Base-by-base conservation (phyloP, 805 yeast species). In the Kodamaea hsintzibuensis region DNA sequence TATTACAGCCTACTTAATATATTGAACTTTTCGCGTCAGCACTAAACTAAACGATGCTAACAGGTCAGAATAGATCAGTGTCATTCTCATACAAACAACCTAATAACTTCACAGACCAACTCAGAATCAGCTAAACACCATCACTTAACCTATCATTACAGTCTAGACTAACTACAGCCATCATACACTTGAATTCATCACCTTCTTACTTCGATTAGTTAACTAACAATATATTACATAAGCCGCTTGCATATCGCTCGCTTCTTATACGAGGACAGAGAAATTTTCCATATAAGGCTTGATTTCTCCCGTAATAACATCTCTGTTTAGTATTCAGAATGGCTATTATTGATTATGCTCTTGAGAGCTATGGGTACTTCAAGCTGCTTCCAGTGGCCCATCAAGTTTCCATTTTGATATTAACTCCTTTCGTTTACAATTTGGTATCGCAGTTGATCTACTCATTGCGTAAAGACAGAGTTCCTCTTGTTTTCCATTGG, bases 401-500 rank as follows among this genome's bases (percentile, higher is more conserved):
- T 17, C 70, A 70, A 60, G 53, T 70, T 17, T 61, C 70, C 5
- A 48, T 80, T 5, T 16, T 81, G 17, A 42, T 79, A 14, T 57
- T 75, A 1, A 55, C 71, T n/a, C 95, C 95, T 12, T 85, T 88
- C 65, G 59, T 86, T 27, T 86, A 85, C 72, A 82, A 83, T 60
- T 65, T 86, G 35, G 62, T 79, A 19, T 87, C 86, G 86, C 95
- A 88, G 70, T 71, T 86, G 2, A 63, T 82, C 12, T 86, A 86
- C 68, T 83, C 89, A n/a, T 69, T 88, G 49, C 80, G 93, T 71
- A 84, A 76, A 53, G 96, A 91, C 71, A 79, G 96, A 53, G 96
- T 84, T 9, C 99, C 99, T 2, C 67, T 93, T 60, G 98, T 91
- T 2, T 90, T 89, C 65, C 86, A 95, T 76, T 86, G 91, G 88